These are phyloP conservation scores for Stagonosporopsis chrysanthemi DNA, from an alignment of 2,329 filamentous ascomycete species.

Conservation along the genomic window DNA sequence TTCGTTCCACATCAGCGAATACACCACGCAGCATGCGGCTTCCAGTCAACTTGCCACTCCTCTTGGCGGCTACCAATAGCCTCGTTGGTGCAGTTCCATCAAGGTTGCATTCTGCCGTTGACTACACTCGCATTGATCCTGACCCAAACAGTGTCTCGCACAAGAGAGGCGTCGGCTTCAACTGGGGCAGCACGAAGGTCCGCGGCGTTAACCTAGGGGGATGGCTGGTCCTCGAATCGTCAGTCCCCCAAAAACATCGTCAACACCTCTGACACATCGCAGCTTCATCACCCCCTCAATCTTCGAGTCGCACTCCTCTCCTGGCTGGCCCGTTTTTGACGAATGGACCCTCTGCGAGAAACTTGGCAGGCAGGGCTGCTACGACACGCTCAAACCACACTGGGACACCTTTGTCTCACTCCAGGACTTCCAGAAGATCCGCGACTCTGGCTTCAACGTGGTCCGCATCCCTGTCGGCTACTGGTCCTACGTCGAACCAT, in stretches of 20 bases:
- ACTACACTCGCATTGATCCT: background rate
- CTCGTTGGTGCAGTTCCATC: slow-evolving; percentile 28
- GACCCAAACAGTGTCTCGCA: slow-evolving; percentile 3
- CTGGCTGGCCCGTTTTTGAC: slow-evolving; percentile 52
- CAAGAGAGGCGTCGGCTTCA: slow-evolving; percentile 33
- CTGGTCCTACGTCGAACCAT: slow-evolving; percentile 54
- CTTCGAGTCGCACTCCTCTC: slow-evolving; percentile 51
- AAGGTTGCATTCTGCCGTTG: slow-evolving; percentile 13
- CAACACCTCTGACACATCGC: background rate
- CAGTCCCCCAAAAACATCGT: background rate
- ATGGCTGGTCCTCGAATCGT: slow-evolving; percentile 47
- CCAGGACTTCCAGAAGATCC: slow-evolving; percentile 63
- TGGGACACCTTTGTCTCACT: slow-evolving; percentile 61
- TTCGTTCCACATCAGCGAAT: background rate
- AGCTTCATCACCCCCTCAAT: slow-evolving; percentile 65
- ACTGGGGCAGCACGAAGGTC: slow-evolving; percentile 56
- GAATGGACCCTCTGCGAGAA: slow-evolving; percentile 60
- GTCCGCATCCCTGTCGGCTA: slow-evolving; percentile 66
- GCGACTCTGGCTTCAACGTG: slow-evolving; percentile 64
- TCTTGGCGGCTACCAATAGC: slow-evolving; percentile 18
- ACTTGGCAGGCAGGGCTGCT: slow-evolving; percentile 56
- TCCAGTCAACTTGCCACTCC: slow-evolving; percentile 14
- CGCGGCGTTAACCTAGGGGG: slow-evolving; percentile 47
- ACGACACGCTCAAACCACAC: slow-evolving; percentile 55
- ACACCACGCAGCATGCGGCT: slow-evolving; percentile 17